Conservation (phyloP, 805 yeast genomes). For the Candida chauliodis region DNA sequence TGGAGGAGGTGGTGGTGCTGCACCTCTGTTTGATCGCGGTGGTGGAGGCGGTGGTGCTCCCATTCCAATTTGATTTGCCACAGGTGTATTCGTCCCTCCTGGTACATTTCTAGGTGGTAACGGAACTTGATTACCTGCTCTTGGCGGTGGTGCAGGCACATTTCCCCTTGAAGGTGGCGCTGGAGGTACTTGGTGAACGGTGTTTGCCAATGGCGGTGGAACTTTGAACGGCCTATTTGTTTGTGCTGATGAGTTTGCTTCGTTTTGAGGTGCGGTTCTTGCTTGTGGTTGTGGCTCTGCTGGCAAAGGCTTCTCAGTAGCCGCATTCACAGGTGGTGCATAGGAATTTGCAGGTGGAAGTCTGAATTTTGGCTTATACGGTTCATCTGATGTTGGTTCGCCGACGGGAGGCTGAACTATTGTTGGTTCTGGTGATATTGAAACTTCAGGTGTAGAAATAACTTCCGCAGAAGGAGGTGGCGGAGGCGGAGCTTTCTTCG, state of each 20-base stretch:
- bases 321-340: slow-evolving; percentile 25
- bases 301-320: slow-evolving; percentile 5
- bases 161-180: slow-evolving; percentile 14
- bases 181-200: slow-evolving; percentile 14
- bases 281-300: slow-evolving; percentile 1
- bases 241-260: slow-evolving; percentile 9
- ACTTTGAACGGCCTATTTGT: neutral
- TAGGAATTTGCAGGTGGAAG: slow-evolving; percentile 33
- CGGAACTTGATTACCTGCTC: slow-evolving; percentile 12
- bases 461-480: slow-evolving; percentile 27
- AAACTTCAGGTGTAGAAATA: slow-evolving; percentile 11
- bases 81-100: too few relatives aligned
- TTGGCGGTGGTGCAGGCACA: slow-evolving; percentile 17
- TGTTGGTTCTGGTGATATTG: slow-evolving; percentile 11
- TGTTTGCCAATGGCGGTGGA: slow-evolving; percentile 3
- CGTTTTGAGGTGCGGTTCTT: slow-evolving; percentile 1
- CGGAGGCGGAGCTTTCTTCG: slow-evolving; percentile 38
- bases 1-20: slow-evolving; percentile 24
- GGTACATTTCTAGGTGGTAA: slow-evolving; percentile 9
- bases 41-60: slow-evolving; percentile 22
- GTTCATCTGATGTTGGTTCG: slow-evolving; percentile 3
- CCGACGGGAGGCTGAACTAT: neutral
- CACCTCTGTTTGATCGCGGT: slow-evolving; percentile 16
- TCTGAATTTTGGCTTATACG: slow-evolving; percentile 25
- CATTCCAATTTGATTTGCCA: slow-evolving; percentile 11